These are phyloP conservation scores for Celoporthe dispersa DNA, from an alignment of 2,329 filamentous ascomycete genomes.

Conservation along the genomic window DNA sequence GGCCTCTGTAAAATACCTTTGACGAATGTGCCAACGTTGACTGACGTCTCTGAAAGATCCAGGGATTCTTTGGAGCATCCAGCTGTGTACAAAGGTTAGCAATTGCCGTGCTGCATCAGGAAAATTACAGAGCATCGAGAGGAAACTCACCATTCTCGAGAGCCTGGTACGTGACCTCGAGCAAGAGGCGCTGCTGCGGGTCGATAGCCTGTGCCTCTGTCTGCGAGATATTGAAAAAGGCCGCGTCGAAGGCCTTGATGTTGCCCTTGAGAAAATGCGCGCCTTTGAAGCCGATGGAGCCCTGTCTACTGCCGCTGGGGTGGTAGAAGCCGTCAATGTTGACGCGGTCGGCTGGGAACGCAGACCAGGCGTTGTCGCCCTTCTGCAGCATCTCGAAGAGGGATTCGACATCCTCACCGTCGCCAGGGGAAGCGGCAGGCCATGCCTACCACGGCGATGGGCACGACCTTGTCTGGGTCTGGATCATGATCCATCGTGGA, in stretches of 20 bases:
- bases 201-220: constrained; percentile 58
- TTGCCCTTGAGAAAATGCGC: constrained; percentile 56
- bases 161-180: constrained; percentile 56
- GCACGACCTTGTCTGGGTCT: constrained; percentile 25
- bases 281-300: constrained; percentile 44
- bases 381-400: constrained; percentile 72
- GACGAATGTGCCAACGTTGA: constrained; percentile 57
- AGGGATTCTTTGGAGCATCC: constrained; percentile 42
- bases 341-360: constrained; percentile 69
- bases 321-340: constrained; percentile 70
- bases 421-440: constrained; percentile 66
- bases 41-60: constrained; percentile 49
- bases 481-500: constrained; percentile 5
- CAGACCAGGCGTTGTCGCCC: constrained; percentile 68
- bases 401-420: constrained; percentile 60
- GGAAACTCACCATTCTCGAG: constrained; percentile 50
- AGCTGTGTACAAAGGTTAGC: not conserved
- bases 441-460: constrained; percentile 72
- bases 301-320: constrained; percentile 61
- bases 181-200: constrained; percentile 55
- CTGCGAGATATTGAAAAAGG: constrained; percentile 57
- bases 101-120: not conserved
- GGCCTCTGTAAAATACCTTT: constrained; percentile 43
- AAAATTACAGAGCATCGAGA: no score
- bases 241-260: constrained; percentile 52